These are phyloP conservation scores for Xylaria sp. DNA, from an alignment of 2,329 filamentous ascomycete genomes.

Conservation along the genomic window DNA sequence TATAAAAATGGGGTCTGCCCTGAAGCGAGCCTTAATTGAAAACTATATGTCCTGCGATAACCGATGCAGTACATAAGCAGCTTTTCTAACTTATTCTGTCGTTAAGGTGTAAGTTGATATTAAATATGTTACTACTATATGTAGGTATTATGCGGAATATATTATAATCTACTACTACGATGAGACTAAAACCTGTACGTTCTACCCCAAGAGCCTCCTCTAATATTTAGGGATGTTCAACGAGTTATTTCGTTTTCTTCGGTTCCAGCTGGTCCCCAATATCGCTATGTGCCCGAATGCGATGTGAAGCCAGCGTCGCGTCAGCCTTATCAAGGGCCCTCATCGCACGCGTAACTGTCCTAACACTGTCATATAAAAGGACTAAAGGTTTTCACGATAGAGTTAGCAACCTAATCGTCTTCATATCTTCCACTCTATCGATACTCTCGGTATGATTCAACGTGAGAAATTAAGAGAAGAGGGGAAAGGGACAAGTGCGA, in stretches of 20 bases:
- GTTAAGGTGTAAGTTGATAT: background rate
- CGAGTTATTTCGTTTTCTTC: constrained; percentile 43
- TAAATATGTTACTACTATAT: background rate
- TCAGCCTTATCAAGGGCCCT: constrained; percentile 45
- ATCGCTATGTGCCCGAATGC: constrained; percentile 20
- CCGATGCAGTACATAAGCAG: too few species aligned
- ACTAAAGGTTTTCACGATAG: constrained; percentile 36
- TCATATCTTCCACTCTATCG: background rate
- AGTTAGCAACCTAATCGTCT: constrained; percentile 3
- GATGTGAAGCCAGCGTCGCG: constrained; percentile 39
- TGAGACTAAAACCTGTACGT: background rate
- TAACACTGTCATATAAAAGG: constrained; percentile 45
- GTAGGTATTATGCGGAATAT: background rate
- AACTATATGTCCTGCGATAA: background rate
- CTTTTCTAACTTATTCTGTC: too few species aligned
- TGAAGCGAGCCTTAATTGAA: background rate
- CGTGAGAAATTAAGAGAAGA: background rate
- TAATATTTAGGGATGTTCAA: background rate
- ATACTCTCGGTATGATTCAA: background rate
- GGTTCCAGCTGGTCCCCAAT: constrained; percentile 28
- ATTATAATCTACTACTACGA: background rate
- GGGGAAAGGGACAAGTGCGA: background rate
- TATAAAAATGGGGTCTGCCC: background rate
- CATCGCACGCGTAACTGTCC: constrained; percentile 43
- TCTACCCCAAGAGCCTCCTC: too few species aligned